Evolutionary conservation across 1,139 yeast genomes (phyloP), one percentile per base, ranked within the genome.

Genomic region (Saccharomyces pastorianus): DNA sequence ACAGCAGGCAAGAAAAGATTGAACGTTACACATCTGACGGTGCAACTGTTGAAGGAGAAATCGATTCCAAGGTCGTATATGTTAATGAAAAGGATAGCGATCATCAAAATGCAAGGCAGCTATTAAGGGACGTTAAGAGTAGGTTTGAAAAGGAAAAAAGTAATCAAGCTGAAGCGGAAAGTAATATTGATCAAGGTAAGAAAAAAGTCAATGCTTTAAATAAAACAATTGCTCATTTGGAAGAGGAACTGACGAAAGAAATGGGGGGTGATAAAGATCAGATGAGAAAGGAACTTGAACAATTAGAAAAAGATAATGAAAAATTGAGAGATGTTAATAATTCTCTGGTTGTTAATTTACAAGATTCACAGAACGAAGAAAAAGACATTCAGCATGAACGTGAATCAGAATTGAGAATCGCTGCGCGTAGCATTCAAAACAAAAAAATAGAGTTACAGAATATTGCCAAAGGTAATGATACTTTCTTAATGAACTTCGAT

Each of bases 401-500:
- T 20, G 48, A 55, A 17, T 17, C 42, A 4, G 63, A 58, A 46
- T 28, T 62, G 4, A 51, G 52, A 8, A 47, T 29, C 13, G 13
- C 55, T n/a, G 53, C 62, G 23, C 29, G 34, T 11, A 56, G 58
- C 23, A 59, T 64, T 29, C 48, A 49, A 17, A 51, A 51, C 27
- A 60, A 56, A 31, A 53, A 49, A 42, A 46, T 53, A 26, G 67
- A 64, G 51, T 32, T 64, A 20, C 49, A 50, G 27, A 58, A 58
- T 6, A 53, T 58, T 6, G 42, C 53, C 13, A 44, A 53, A 26
- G 67, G 69, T 46, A 58, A 61, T 25, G 58, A 59, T 31, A 61
- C 59, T 44, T 61, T 67, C 41, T 51, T 67, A 4, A 58, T 55
- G 27, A 79, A 84, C 0, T 85, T 81, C 76, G 84, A 81, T 4